Conservation (phyloP, 139 green algal genomes). For the Chlorella sorokiniana region DNA sequence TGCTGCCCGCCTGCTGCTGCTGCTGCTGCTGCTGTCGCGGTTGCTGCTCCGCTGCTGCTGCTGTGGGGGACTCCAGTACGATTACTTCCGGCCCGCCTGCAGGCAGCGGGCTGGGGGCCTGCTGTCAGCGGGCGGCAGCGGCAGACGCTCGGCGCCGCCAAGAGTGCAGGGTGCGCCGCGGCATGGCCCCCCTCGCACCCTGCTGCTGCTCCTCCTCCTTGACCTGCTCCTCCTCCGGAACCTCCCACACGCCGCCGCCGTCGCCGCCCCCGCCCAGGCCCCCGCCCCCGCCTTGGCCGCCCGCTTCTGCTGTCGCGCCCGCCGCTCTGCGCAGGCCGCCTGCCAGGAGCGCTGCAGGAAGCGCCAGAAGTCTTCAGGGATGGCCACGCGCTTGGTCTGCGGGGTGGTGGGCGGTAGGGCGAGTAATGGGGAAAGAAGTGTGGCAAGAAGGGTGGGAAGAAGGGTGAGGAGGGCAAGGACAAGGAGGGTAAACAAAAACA, state of each 20-base stretch:
- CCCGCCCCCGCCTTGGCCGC: neutral
- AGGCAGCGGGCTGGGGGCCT: neutral
- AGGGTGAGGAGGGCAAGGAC: no score
- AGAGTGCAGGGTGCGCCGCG: no score
- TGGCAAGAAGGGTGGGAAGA: no score
- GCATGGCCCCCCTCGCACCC: neutral
- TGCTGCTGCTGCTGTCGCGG: neutral
- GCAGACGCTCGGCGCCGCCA: neutral
- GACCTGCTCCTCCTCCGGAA: neutral
- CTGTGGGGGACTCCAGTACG: neutral
- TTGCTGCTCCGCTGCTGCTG: neutral
- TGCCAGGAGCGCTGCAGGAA: conserved; percentile 54
- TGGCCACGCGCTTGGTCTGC: conserved; percentile 38
- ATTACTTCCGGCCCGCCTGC: neutral
- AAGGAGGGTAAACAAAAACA: no score
- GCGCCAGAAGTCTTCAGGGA: conserved; percentile 54
- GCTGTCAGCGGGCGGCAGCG: neutral
- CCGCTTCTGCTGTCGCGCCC: conserved; percentile 33
- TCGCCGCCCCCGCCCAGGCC: neutral
- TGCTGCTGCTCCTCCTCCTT: neutral
- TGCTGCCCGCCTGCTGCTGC: neutral
- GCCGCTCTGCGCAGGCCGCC: conserved; percentile 1
- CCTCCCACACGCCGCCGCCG: neutral
- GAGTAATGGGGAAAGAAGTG: no score
- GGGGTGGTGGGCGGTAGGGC: no score